Evolutionary conservation across 768 basidiomycete species (phyloP).

Genomic region (Hirschioporus abietinus): DNA sequence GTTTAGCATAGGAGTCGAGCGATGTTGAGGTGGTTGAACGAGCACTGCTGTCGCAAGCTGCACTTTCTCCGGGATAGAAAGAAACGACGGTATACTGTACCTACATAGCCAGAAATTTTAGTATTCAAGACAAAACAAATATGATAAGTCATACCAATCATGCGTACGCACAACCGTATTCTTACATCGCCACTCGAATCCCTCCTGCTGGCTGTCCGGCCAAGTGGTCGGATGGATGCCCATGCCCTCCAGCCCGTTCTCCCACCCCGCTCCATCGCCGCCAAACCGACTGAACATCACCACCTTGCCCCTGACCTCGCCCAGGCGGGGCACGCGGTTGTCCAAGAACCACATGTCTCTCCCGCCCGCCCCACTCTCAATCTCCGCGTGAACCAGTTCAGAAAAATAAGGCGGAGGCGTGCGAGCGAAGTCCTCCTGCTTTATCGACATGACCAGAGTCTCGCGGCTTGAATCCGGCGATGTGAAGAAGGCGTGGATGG

Average conservation of each 20-base stretch:
- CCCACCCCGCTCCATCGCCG: conserved; percentile 62
- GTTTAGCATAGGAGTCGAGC: conserved; percentile 45
- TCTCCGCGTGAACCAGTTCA: conserved; percentile 56
- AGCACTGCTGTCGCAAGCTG: conserved; percentile 50
- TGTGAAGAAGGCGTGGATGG: conserved; percentile 60
- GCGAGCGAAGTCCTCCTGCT: conserved; percentile 70
- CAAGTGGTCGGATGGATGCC: conserved; percentile 86
- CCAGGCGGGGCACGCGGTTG: conserved; percentile 73
- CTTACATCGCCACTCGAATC: conserved; percentile 77
- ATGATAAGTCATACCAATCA: conserved; percentile 59
- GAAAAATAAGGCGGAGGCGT: conserved; percentile 53
- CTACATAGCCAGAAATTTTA: conserved; percentile 29
- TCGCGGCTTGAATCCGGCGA: conserved; percentile 54
- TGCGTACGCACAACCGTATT: conserved; percentile 67
- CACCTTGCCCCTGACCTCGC: conserved; percentile 81
- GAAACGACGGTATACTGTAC: conserved; percentile 77
- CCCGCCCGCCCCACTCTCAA: conserved; percentile 45
- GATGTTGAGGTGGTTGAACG: conserved; percentile 24
- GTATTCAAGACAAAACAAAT: not conserved
- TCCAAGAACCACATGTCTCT: conserved; percentile 75
- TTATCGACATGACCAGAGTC: conserved; percentile 81
- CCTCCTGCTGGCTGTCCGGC: conserved; percentile 72
- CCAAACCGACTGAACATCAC: conserved; percentile 87
- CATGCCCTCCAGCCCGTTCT: conserved; percentile 58
- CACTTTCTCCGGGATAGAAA: conserved; percentile 81